phyloP scores from a whole-genome alignment of 768 basidiomycete genomes.

The Chiua virens region DNA sequence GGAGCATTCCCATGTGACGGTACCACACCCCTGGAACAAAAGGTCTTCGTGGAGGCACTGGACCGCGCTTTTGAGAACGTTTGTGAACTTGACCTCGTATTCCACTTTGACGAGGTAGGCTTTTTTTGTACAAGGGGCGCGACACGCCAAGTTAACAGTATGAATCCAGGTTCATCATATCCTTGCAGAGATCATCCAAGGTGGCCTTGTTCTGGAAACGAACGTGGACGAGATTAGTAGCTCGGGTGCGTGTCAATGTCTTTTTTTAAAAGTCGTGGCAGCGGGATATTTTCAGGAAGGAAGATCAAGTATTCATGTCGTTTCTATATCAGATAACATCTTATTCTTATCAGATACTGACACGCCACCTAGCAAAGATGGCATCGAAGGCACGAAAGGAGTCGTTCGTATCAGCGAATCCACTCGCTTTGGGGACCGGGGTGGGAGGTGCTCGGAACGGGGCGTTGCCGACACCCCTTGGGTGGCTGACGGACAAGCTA shows the following conservation, averaged over 20 bases:
- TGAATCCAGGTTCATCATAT: constrained; percentile 77
- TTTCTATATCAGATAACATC: constrained; percentile 1
- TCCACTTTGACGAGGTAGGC: constrained; percentile 95
- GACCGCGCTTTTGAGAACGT: constrained; percentile 98
- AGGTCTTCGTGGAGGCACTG: constrained; percentile 95
- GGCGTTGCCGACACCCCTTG: constrained; percentile 67
- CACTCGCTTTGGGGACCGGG: constrained; percentile 67
- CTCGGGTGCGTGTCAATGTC: constrained; percentile 50
- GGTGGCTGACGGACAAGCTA: constrained; percentile 76
- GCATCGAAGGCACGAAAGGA: constrained; percentile 73
- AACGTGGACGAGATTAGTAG: constrained; percentile 82
- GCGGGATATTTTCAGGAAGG: constrained; percentile 2
- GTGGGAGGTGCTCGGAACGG: constrained; percentile 62
- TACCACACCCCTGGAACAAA: constrained; percentile 2
- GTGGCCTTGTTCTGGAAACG: constrained; percentile 94
- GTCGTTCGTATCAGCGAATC: constrained; percentile 80
- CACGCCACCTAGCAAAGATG: constrained; percentile 53
- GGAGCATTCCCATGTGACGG: not conserved
- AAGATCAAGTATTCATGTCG: not conserved
- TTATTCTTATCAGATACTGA: constrained; percentile 12
- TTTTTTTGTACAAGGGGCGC: not conserved
- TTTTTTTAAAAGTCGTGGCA: not conserved
- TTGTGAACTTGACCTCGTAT: constrained; percentile 96
- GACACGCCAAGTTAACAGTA: constrained; percentile 3
- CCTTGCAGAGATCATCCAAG: constrained; percentile 94